Conservation (phyloP, 768 basidiomycete species). For the Macrolepiota dolichaula region DNA sequence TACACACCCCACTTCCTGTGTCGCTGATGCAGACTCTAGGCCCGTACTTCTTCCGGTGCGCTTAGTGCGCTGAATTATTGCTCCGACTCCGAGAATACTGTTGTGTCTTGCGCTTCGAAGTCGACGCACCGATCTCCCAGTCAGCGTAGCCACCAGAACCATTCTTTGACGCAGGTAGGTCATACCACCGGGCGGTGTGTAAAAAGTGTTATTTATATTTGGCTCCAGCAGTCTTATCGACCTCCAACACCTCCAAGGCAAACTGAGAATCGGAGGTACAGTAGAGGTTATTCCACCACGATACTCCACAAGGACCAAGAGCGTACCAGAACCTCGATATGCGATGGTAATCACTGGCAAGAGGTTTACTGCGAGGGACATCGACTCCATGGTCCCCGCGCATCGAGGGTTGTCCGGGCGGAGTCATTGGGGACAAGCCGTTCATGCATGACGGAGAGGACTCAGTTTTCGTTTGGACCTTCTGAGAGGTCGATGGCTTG, state of each 20-base stretch:
- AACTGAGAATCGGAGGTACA: conserved; percentile 29
- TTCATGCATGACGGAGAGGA: conserved; percentile 35
- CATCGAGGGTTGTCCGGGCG: neutral
- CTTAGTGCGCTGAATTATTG: neutral
- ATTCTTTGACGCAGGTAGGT: conserved; percentile 19
- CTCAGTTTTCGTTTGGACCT: conserved; percentile 26
- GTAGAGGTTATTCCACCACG: conserved; percentile 16
- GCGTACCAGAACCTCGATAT: conserved; percentile 1
- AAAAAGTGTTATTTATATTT: neutral
- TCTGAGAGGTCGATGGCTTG: conserved; percentile 25
- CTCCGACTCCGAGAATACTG: conserved; percentile 6
- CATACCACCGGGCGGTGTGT: neutral
- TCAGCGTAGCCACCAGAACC: conserved; percentile 17
- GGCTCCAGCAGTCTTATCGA: conserved; percentile 37
- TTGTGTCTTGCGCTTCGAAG: neutral
- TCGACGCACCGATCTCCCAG: conserved; percentile 3
- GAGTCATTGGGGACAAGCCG: conserved; percentile 24
- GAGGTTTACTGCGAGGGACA: conserved; percentile 2
- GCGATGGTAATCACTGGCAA: neutral
- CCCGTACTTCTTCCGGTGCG: conserved; percentile 3
- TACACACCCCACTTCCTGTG: neutral
- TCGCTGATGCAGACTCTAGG: neutral
- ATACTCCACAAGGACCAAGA: conserved; percentile 16
- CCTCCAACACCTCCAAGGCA: conserved; percentile 57
- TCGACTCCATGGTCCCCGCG: neutral